These are phyloP conservation scores for Salix arbutifolia DNA, from an alignment of 345 rosid genomes.

Conservation along the genomic window DNA sequence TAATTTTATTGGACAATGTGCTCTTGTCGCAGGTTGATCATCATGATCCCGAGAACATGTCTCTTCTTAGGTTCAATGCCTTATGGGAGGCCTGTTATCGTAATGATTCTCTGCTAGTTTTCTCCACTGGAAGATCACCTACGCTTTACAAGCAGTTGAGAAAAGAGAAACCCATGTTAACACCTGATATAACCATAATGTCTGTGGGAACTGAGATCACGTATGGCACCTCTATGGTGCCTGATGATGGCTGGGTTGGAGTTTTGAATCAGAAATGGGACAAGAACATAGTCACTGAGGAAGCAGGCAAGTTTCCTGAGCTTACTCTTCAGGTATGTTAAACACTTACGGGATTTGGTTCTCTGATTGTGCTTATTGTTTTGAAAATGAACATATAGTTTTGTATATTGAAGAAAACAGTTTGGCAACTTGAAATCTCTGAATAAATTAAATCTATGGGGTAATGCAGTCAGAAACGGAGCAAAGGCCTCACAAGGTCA, in stretches of 20 bases:
- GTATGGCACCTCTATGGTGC: constrained; percentile 75
- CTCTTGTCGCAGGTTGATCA: constrained; percentile 72
- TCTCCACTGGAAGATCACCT: constrained; percentile 77
- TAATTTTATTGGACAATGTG: constrained; percentile 1
- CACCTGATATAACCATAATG: constrained; percentile 93
- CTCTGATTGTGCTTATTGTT: neutral
- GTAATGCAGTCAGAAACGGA: constrained; percentile 74
- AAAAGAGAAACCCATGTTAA: constrained; percentile 69
- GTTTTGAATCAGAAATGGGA: constrained; percentile 85
- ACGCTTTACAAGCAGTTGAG: constrained; percentile 49
- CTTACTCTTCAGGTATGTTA: constrained; percentile 78
- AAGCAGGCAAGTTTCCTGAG: constrained; percentile 72
- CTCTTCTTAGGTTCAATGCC: constrained; percentile 76
- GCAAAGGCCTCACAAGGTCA: constrained; percentile 84
- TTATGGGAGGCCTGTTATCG: constrained; percentile 83
- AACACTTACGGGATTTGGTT: neutral
- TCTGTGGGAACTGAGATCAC: constrained; percentile 99
- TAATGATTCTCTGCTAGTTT: constrained; percentile 68
- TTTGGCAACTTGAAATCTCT: constrained; percentile 11
- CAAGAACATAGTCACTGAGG: constrained; percentile 58
- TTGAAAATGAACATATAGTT: neutral
- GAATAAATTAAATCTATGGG: constrained; percentile 15
- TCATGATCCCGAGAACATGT: constrained; percentile 69
- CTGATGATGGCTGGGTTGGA: constrained; percentile 90
- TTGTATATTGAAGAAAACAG: neutral